These are phyloP conservation scores for Linnemannia zychae DNA, from an alignment of 192 early-diverging fungal genomes.

Conservation along the genomic window DNA sequence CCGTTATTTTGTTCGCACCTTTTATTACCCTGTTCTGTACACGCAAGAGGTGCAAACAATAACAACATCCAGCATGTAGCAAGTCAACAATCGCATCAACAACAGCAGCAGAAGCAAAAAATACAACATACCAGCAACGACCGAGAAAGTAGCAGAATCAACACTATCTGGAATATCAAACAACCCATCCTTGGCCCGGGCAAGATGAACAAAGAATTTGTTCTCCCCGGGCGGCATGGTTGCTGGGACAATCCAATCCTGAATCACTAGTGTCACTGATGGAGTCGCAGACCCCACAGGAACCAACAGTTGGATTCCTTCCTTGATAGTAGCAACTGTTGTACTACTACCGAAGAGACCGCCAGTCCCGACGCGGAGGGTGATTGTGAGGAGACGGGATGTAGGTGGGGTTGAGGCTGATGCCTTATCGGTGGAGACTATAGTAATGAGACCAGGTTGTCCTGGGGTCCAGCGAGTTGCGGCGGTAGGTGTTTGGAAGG, in stretches of 20 bases:
- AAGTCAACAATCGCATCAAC: too few relatives aligned
- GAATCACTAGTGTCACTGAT: conserved; percentile 15
- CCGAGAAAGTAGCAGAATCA: conserved; percentile 5
- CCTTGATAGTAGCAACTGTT: conserved; percentile 15
- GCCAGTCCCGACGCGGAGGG: not conserved
- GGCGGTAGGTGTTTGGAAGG: conserved; percentile 23
- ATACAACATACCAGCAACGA: conserved; percentile 26
- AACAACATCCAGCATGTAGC: too few relatives aligned
- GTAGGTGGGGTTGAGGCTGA: conserved; percentile 14
- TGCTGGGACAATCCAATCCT: conserved; percentile 27
- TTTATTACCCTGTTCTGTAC: too few relatives aligned
- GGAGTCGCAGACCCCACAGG: not conserved
- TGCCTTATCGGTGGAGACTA: conserved; percentile 28
- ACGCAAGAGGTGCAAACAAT: too few relatives aligned
- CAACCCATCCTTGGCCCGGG: conserved; percentile 1
- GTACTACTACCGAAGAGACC: conserved; percentile 9
- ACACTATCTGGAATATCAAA: conserved; percentile 21
- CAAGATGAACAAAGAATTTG: conserved; percentile 26
- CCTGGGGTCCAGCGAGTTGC: conserved; percentile 40
- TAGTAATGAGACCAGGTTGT: conserved; percentile 18
- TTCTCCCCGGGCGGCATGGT: conserved; percentile 21
- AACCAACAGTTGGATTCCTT: conserved; percentile 28
- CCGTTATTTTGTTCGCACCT: too few relatives aligned
- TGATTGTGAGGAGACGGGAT: conserved; percentile 27
- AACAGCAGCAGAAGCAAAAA: too few relatives aligned